Base-by-base conservation (phyloP, 1,284 basidiomycete species). In the Malassezia obtusa region DNA sequence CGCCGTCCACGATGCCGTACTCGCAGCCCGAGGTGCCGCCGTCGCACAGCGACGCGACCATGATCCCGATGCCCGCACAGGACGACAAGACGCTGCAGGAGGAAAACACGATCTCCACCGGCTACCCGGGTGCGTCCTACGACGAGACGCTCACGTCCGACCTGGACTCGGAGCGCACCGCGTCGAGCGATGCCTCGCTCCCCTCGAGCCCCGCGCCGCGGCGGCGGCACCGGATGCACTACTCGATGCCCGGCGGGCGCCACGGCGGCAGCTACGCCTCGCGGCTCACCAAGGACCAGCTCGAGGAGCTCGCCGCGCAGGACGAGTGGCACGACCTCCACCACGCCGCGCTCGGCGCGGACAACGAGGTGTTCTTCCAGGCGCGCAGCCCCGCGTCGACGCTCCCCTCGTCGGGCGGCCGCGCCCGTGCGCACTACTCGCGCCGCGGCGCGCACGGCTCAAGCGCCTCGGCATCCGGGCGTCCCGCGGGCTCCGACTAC, bases 251-350 rank as follows among this genome's bases (percentile, higher is more conserved):
- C 25, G 43, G 25, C 17, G 44, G 6, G 0, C 28, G 28, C 28
- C 6, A 30, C 28, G 14, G 17, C 19, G 28, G 36, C 35, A 32
- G 21, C 19, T 45, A 24, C 28, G 25, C 38, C 17, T 10, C 43
- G 17, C 14, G 30, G 3, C 43, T 45, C 6, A 14, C 44, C 3
- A 8, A 28, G 19, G 49, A 44, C 22, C 38, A 51, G 24, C 14
- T 31, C 4, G 41, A 51, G 14, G 35, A 37, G 17, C 19, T 33
- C 17, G 50, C 31, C 14, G 50, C 45, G 26, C 45, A 52, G 21
- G 26, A 31, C 17, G 44, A 43, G 4, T 45, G 50, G 40, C 37
- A 47, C 14, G 45, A 46, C 25, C 38, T 47, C 19, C 50, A 45
- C 10, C 2, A 32, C 17, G 50, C 36, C 3, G 45, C 50, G 12